phyloP scores from a whole-genome alignment of 2,329 filamentous ascomycete species.

The Sordariomycetes sp. region DNA sequence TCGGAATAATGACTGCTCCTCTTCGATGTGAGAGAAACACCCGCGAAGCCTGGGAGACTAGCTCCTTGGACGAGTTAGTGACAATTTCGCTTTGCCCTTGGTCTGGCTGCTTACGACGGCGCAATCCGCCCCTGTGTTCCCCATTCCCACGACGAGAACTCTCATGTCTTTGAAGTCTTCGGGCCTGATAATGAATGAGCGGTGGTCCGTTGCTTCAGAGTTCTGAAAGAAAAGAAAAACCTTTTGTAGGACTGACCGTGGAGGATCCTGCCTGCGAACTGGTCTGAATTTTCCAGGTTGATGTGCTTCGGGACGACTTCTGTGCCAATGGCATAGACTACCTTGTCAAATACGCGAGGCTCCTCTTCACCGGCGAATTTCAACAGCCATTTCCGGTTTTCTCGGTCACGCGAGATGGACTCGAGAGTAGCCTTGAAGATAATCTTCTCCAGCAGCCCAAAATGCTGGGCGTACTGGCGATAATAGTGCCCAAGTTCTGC shows the following conservation, averaged over 20 bases:
- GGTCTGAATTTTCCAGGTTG: conserved; percentile 9
- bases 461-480: conserved; percentile 11
- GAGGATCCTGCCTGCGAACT: conserved; percentile 10
- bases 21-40: conserved; percentile 14
- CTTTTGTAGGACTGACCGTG: conserved; percentile 15
- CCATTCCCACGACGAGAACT: conserved; percentile 15
- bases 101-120: conserved; percentile 8
- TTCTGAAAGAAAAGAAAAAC: conserved; percentile 2
- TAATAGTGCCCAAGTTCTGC: conserved; percentile 11
- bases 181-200: conserved; percentile 3
- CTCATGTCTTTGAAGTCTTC: conserved; percentile 11
- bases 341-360: conserved; percentile 12
- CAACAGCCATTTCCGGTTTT: conserved; percentile 10
- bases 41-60: conserved; percentile 8
- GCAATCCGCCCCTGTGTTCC: conserved; percentile 15
- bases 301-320: conserved; percentile 9
- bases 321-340: conserved; percentile 12
- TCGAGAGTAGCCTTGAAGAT: conserved; percentile 8
- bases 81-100: background rate
- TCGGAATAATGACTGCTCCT: conserved; percentile 11
- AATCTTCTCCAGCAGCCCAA: conserved; percentile 9
- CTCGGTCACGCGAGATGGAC: conserved; percentile 7
- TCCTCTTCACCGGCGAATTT: conserved; percentile 5
- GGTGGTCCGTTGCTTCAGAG: background rate
- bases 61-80: conserved; percentile 8